Evolutionary conservation across 257 asterid species (phyloP), one percentile per base, ranked within the genome.

Genomic region (Schizonepeta tenuifolia): DNA sequence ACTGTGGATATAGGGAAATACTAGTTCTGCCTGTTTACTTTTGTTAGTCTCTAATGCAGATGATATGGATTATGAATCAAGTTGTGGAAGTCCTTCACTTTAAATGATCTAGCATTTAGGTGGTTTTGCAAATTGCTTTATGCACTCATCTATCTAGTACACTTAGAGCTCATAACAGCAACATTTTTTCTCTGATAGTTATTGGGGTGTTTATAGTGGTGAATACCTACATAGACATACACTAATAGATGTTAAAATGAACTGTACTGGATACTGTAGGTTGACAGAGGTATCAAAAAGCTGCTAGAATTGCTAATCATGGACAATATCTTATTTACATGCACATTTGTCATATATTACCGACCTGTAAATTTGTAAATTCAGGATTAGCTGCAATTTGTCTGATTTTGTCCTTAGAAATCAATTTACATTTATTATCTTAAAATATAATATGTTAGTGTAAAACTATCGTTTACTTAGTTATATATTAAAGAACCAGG

Each of bases 301-400:
- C 70, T 31, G 36, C 53, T 31, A 17, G 50, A 50, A 61, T 38
- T 49, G 51, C 70, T 35, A 14, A 71, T 61, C 49, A 44, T 51
- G 70, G 70, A 31, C 7, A 31, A 31, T 31, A 31, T 31, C 36
- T 31, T 44, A 28, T 60, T 53, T 54, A n/a, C 75, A 49, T 38
- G 12, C 8, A 46, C 54, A 14, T 46, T 24, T 41, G 20, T 26
- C 43, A 46, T 15, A 44, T 7, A 49, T 14, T 49, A 33, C 46
- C 10, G 9, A 10, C 41, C 69, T 20, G n/a, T 59, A 14, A 24
- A 26, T 44, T 43, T 59, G 33, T 49, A 46, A 71, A 13, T 61
- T 38, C 50, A 59, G 60, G 18, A 59, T 46, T 41, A 26, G 43
- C 11, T 43, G 17, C 40, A 71, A 46, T n/a, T 33, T 55, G 43